Evolutionary conservation across 148 eudicot genomes (phyloP).

Genomic region (Gaultheria prostrata): DNA sequence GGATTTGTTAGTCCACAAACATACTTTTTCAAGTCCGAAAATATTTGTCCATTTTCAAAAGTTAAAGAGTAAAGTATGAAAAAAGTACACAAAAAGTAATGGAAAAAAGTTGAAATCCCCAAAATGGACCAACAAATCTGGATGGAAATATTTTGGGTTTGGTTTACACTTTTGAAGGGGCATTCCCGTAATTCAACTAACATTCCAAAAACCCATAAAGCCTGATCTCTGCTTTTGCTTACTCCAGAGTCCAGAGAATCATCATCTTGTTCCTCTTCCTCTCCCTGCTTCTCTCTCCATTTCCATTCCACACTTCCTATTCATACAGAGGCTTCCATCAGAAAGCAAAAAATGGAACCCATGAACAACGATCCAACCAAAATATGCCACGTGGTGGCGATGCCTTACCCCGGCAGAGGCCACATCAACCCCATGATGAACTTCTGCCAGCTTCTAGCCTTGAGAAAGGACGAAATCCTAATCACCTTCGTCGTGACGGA

Average conservation of each 20-base stretch:
- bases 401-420: slow-evolving; percentile 32
- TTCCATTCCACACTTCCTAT: neutral
- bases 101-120: too few species aligned
- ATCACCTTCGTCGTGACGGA: slow-evolving; percentile 36
- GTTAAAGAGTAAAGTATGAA: too few species aligned
- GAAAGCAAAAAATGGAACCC: neutral
- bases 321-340: neutral
- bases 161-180: neutral
- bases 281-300: neutral
- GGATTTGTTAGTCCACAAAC: too few species aligned
- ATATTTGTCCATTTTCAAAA: too few species aligned
- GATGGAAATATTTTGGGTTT: too few species aligned
- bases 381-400: slow-evolving; percentile 20
- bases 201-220: too few species aligned
- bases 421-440: slow-evolving; percentile 34
- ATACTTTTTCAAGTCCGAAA: too few species aligned
- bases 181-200: neutral
- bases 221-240: neutral
- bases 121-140: too few species aligned
- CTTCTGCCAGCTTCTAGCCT: slow-evolving; percentile 13
- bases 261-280: neutral
- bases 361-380: neutral
- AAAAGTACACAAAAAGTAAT: too few species aligned
- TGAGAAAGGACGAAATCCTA: neutral
- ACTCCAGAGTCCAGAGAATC: neutral